Base-by-base conservation (phyloP, 768 basidiomycete species). In the Lentinula boryana region DNA sequence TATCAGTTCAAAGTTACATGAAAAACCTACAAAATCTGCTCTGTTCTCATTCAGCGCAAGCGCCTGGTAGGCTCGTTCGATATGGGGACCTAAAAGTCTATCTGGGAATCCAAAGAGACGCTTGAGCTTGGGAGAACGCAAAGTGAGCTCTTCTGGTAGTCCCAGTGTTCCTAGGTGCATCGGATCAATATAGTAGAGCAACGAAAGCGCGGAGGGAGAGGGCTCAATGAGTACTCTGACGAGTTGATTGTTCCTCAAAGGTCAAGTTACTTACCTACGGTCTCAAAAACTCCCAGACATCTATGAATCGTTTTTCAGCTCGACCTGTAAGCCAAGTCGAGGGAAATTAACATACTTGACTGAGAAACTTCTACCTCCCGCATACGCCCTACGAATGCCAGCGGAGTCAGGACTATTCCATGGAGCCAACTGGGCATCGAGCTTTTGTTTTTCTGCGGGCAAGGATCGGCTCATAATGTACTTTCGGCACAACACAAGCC, bases 211-310 rank as follows among this genome's bases (percentile, higher is more conserved):
- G 27, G 3, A 27, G 27, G 4, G 27, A 27, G 27, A 27, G 27
- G 36, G 2, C 6, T 13, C 15, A 38, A 21, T 15, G 23, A 50
- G 21, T 10, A 49, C n/a, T 10, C n/a, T 27, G 27, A 15, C 21
- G 21, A 9, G 18, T 23, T 5, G 18, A 13, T 46, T 21, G 32
- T 18, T 44, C 18, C 50, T 33, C 32, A 13, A 32, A 32, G 31
- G 2, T 32, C 12, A 32, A 4, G 7, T 4, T 51, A 53, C 31
- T n/a, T 35, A n/a, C 87, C 87, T n/a, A 90, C 89, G 5, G 89
- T 91, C 66, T 91, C 89, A 66, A 86, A 91, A 18, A 91, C 87
- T 2, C 88, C 88, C 57, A 91, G 65, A 63, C 86, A 87, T 70
- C 84, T 87, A 63, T 35, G 62, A 27, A 31, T 56, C 31, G 51